Percentiles rank a stretch among this genome's conserved stretches.
Conservation (phyloP, 441 rosid species). For the Corymbia citriodora region DNA sequence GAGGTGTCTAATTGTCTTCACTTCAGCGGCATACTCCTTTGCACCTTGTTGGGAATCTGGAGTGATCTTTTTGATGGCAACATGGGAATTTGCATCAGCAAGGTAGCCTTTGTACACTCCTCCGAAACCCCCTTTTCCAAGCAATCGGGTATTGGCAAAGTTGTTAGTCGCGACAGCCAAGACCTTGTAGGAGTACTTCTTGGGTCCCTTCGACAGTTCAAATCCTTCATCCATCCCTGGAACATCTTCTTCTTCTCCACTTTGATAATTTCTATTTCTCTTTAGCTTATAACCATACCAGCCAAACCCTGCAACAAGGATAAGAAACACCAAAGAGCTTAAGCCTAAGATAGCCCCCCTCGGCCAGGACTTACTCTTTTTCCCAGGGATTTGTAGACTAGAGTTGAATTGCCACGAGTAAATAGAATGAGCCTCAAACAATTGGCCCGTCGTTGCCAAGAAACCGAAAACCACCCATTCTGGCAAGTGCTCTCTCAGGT, state of each 20-base stretch:
- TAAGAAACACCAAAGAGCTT: neutral
- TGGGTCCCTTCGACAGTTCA: neutral
- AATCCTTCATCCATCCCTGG: neutral
- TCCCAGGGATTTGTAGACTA: neutral
- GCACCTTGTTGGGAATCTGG: no score
- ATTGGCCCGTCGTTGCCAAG: neutral
- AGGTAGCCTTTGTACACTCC: no score
- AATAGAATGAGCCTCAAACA: neutral
- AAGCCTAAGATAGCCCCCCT: neutral
- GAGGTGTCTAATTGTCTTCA: no score
- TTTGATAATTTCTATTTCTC: neutral
- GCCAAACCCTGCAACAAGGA: neutral
- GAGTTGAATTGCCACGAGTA: neutral
- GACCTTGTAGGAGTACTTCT: neutral
- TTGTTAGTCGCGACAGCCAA: neutral
- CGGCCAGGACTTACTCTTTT: neutral
- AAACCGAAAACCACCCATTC: neutral
- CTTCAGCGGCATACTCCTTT: no score
- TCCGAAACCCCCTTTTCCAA: no score
- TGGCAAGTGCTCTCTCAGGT: neutral
- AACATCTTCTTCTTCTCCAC: neutral
- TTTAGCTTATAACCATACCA: neutral
- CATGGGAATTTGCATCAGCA: no score
- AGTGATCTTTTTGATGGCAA: no score
- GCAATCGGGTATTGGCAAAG: no score